phyloP scores from a whole-genome alignment of 106 monocot genomes.

The Gastrodia elata region DNA sequence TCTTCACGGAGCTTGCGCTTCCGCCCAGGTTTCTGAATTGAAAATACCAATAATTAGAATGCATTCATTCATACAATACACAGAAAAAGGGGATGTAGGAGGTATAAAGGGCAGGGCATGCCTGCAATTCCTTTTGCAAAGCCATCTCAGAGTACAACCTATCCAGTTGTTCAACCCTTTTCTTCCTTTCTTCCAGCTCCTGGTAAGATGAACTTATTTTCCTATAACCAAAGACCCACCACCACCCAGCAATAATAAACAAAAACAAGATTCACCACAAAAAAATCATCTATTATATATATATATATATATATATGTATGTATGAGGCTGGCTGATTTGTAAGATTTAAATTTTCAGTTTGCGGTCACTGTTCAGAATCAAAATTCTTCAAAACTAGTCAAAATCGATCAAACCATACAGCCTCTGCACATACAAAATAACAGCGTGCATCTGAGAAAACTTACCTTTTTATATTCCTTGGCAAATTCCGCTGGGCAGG shows the following conservation, averaged over 20 bases:
- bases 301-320: too few species aligned
- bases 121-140: conserved; percentile 86
- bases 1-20: conserved; percentile 76
- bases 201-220: conserved; percentile 71
- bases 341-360: too few species aligned
- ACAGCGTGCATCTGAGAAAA: not conserved
- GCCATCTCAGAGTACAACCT: conserved; percentile 76
- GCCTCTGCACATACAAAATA: too few species aligned
- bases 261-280: not conserved
- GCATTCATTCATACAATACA: too few species aligned
- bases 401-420: too few species aligned
- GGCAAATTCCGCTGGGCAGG: conserved; percentile 30
- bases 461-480: conserved; percentile 56
- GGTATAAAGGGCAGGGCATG: too few species aligned
- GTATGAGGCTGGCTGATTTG: too few species aligned
- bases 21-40: conserved; percentile 68
- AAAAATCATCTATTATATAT: too few species aligned
- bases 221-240: conserved; percentile 23
- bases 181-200: conserved; percentile 65
- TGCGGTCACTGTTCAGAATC: too few species aligned
- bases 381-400: too few species aligned
- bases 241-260: not conserved
- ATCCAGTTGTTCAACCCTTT: conserved; percentile 53
- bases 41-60: not conserved
- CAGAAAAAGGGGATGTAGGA: too few species aligned